Percentiles rank a stretch among this genome's conserved stretches.
Evolutionary conservation across 768 basidiomycete species (phyloP).

Genomic region (Lactarius pseudohatsudake): DNA sequence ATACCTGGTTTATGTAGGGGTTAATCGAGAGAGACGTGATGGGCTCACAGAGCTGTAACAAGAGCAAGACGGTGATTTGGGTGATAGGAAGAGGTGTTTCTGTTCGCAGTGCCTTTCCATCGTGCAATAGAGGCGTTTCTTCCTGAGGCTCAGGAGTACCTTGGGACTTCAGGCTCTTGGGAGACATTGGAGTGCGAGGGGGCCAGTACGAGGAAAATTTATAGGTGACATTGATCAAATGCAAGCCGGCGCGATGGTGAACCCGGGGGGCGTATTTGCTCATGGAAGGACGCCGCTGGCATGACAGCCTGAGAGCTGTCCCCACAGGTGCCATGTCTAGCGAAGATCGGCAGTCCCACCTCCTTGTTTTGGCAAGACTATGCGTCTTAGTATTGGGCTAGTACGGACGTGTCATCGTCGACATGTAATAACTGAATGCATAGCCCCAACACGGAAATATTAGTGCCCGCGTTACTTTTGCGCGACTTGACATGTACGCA

Average conservation of each 20-base stretch:
- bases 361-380: too few relatives aligned
- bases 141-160: background rate
- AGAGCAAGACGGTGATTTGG: constrained; percentile 46
- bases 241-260: background rate
- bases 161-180: background rate
- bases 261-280: too few relatives aligned
- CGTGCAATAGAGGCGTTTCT: constrained; percentile 2
- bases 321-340: too few relatives aligned
- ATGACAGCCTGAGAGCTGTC: too few relatives aligned
- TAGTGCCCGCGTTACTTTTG: too few relatives aligned
- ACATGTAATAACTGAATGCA: too few relatives aligned
- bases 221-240: background rate
- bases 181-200: constrained; percentile 5
- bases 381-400: too few relatives aligned
- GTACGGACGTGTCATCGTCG: too few relatives aligned
- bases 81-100: constrained; percentile 46
- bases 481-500: too few relatives aligned
- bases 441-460: too few relatives aligned
- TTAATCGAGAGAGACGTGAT: constrained; percentile 48
- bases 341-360: too few relatives aligned
- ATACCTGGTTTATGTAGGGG: constrained; percentile 52
- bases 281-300: too few relatives aligned
- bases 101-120: background rate
- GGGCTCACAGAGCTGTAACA: constrained; percentile 48
- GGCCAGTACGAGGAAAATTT: background rate